Percentiles rank a stretch among this genome's conserved stretches.
Conservation (phyloP, 192 early-diverging fungal genomes). For the Coemansia sp. region DNA sequence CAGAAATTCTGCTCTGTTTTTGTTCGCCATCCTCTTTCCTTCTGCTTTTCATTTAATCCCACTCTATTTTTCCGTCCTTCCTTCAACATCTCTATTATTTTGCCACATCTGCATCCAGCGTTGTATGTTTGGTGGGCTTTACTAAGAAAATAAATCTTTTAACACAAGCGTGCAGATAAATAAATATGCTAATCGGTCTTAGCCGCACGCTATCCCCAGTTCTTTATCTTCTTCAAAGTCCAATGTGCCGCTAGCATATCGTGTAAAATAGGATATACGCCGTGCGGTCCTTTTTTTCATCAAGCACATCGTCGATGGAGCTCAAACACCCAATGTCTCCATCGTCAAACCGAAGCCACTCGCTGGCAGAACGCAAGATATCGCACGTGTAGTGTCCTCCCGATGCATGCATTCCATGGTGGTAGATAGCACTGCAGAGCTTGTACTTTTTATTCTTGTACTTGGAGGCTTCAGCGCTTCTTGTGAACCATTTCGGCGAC, state of each 20-base stretch:
- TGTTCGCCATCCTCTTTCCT: not conserved
- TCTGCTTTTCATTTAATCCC: not conserved
- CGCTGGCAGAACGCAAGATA: constrained; percentile 65
- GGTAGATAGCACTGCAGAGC: constrained; percentile 90
- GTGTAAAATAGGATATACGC: constrained; percentile 57
- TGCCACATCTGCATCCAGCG: too few species aligned
- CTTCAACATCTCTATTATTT: too few species aligned
- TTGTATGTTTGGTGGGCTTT: too few species aligned
- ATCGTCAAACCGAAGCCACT: constrained; percentile 96
- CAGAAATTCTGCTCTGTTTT: constrained; percentile 1
- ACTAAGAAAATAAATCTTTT: too few species aligned
- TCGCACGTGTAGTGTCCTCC: constrained; percentile 99
- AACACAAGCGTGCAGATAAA: too few species aligned
- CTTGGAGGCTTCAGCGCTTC: constrained; percentile 11
- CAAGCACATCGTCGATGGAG: constrained; percentile 36
- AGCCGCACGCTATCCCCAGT: too few species aligned
- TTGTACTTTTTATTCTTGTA: constrained; percentile 60
- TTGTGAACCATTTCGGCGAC: constrained; percentile 58
- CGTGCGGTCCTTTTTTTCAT: constrained; percentile 49
- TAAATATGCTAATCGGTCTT: too few species aligned
- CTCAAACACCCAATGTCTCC: constrained; percentile 61
- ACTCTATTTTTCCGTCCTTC: not conserved
- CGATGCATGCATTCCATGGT: constrained; percentile 83
- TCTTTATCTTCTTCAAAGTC: not conserved
- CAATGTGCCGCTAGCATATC: constrained; percentile 11